Evolutionary conservation across 2,329 filamentous ascomycete species (phyloP), one percentile per base, ranked within the genome.

Genomic region (Monilinia aucupariae): DNA sequence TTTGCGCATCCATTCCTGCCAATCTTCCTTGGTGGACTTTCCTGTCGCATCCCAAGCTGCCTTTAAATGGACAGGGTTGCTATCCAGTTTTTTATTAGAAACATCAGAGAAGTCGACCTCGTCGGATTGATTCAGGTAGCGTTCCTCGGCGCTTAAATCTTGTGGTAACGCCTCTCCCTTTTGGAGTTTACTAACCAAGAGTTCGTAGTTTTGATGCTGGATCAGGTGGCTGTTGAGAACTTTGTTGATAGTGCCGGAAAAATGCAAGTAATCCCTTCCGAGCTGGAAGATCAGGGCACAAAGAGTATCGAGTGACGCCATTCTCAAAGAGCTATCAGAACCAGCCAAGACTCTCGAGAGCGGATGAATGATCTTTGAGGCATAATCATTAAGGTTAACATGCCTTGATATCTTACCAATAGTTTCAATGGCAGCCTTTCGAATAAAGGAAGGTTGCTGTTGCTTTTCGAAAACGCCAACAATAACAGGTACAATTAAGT

Each of bases 1-100:
- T 34, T 93, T 85, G 65, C 96, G 86, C 76, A 99, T 91, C 94
- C 94, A 99, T 75, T 99, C 94, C 71, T 96, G 91, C 94, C 94
- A 99, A 76, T 99, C 94, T 74, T 99, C 94, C 71, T 92, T 92
- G 12, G 94, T 99, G 0, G 93, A 97, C 73, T 97, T 97, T 65
- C 96, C 92, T 64, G 89, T 92, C 0, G 96, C 94, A 70, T 97
- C 94, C 94, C 94, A 99, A 0, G 96, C 94, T 67, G 89, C 89
- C 76, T 97, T 97, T 27, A 99, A 80, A 79, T 99, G 96, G 67
- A 97, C 92, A 58, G 96, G 92, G 69, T 99, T 99, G 76, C 97
- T 93, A 66, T 96, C 92, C 41, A 97, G 82, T 76, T 97, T 97
- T 80, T 96, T 97, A 15, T 89, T 90, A 1, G 88, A 86, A 51